A percentile compares a stretch with the other conserved stretches of the same genome.
phyloP scores from a whole-genome alignment of 345 rosid genomes.

The Zanthoxylum bungeanum region DNA sequence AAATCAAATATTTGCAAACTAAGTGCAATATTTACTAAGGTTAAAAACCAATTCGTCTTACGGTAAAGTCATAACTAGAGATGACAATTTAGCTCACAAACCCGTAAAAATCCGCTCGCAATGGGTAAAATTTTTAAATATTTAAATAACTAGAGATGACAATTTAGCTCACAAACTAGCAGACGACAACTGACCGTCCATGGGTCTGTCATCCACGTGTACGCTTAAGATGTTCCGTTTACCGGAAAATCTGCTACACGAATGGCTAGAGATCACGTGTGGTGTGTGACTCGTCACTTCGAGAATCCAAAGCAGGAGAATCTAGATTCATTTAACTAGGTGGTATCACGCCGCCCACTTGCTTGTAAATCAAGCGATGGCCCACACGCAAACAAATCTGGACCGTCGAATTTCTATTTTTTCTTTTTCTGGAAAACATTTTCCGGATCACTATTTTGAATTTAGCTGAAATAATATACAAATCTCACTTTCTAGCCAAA shows the following conservation, averaged over 20 bases:
- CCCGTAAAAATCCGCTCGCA: too few species aligned
- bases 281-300: neutral
- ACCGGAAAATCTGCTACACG: neutral
- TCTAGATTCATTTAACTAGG: neutral
- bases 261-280: neutral
- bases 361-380: neutral
- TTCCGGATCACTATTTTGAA: neutral
- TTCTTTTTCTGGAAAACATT: neutral
- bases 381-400: neutral
- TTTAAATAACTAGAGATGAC: too few species aligned
- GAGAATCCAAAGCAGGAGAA: neutral
- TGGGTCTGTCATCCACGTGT: neutral
- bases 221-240: neutral
- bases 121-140: too few species aligned
- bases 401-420: neutral
- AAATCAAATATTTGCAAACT: too few species aligned
- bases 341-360: neutral
- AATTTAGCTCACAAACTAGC: too few species aligned
- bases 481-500: neutral
- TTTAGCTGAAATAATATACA: neutral
- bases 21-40: too few species aligned
- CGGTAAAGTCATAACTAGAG: neutral
- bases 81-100: too few species aligned
- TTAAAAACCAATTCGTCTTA: too few species aligned
- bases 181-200: slow-evolving; percentile 18